Evolutionary conservation across 768 basidiomycete species (phyloP).

Genomic region (Clathrus columnatus): DNA sequence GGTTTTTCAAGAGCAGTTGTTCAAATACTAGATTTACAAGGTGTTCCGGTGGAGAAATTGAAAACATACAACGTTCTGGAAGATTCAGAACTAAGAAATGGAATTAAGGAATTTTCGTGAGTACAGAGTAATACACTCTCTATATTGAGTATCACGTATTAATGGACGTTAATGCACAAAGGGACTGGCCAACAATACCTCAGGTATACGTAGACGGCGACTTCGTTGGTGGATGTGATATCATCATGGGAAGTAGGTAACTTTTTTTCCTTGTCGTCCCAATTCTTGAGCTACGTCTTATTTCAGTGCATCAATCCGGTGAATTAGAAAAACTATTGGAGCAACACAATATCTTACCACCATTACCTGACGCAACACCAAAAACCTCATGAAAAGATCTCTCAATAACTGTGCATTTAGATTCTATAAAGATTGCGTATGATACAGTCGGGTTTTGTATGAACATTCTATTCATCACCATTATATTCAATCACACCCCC

Average conservation of each 20-base stretch:
- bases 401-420: not conserved
- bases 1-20: constrained; percentile 94
- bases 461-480: not conserved
- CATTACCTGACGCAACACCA: constrained; percentile 22
- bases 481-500: constrained; percentile 50
- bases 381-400: not conserved
- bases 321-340: constrained; percentile 79
- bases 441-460: not conserved
- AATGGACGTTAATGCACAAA: constrained; percentile 21
- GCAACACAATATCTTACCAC: constrained; percentile 61
- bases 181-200: constrained; percentile 97
- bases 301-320: constrained; percentile 89
- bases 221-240: constrained; percentile 96
- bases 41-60: constrained; percentile 72
- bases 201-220: constrained; percentile 93
- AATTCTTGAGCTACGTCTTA: not conserved
- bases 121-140: constrained; percentile 26
- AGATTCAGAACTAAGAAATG: constrained; percentile 71
- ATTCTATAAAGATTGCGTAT: not conserved
- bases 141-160: not conserved
- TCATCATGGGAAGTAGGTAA: constrained; percentile 76
- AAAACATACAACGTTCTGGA: constrained; percentile 86
- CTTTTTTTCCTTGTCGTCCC: not conserved
- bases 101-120: constrained; percentile 96
- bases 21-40: constrained; percentile 80